phyloP scores from a whole-genome alignment of 768 basidiomycete genomes.

The Chalciporus sphaerocephalus region DNA sequence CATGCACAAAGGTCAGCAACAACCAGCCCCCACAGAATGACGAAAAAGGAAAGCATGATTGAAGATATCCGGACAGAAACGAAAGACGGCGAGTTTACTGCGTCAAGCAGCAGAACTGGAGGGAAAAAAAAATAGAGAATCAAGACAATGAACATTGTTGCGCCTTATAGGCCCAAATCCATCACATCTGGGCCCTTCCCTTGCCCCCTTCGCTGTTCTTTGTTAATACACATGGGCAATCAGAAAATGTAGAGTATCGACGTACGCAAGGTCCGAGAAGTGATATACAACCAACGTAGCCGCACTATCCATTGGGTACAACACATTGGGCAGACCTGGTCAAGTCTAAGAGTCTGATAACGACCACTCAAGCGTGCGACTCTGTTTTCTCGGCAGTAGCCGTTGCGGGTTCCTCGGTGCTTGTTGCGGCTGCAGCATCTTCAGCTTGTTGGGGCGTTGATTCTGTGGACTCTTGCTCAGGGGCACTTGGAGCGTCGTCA shows the following conservation, averaged over 20 bases:
- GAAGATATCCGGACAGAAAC: conserved; percentile 10
- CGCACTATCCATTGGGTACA: not conserved
- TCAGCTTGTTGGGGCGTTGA: not conserved
- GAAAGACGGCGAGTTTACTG: conserved; percentile 12
- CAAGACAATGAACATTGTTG: not conserved
- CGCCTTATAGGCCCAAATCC: not conserved
- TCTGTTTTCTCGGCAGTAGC: conserved; percentile 6
- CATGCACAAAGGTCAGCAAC: conserved; percentile 4
- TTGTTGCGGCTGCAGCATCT: conserved; percentile 2
- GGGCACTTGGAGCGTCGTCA: not conserved
- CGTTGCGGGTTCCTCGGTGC: conserved; percentile 4
- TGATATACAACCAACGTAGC: not conserved
- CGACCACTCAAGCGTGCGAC: conserved; percentile 7
- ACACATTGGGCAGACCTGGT: not conserved
- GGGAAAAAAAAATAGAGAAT: not conserved
- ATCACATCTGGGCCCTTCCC: too few species aligned
- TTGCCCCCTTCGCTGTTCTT: not conserved
- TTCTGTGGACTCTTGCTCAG: conserved; percentile 1
- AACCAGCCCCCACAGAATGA: conserved; percentile 11
- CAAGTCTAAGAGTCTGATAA: conserved; percentile 2
- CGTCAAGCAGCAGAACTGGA: conserved; percentile 14
- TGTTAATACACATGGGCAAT: not conserved
- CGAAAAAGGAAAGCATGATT: conserved; percentile 17
- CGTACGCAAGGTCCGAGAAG: not conserved
- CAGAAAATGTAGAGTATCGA: not conserved